Conservation (phyloP, 371 early-diverging fungal species). For the Mortierella sp. region DNA sequence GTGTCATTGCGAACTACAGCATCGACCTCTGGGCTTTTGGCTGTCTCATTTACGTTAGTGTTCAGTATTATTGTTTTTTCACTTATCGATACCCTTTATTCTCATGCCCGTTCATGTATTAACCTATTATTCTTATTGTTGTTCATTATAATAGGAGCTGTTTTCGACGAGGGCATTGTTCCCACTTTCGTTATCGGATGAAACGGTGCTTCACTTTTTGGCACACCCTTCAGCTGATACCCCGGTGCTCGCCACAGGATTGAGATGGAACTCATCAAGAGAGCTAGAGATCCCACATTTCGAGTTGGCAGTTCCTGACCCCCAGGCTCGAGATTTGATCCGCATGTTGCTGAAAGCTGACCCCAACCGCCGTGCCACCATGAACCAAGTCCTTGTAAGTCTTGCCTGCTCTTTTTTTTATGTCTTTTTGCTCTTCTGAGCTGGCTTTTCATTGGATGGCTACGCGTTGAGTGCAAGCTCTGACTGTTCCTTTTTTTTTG, state of each 20-base stretch:
- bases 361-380: conserved; percentile 42
- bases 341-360: conserved; percentile 41
- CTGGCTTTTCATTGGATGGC: neutral
- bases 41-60: conserved; percentile 49
- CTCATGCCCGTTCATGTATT: neutral
- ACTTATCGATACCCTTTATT: neutral
- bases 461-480: too few species aligned
- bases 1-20: conserved; percentile 46
- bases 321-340: conserved; percentile 38
- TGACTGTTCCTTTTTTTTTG: neutral
- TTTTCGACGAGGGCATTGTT: conserved; percentile 51
- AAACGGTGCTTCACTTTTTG: conserved; percentile 54
- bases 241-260: conserved; percentile 33
- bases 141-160: conserved; percentile 31
- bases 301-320: conserved; percentile 42
- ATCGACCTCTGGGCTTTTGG: conserved; percentile 58
- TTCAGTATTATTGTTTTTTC: neutral
- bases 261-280: conserved; percentile 32
- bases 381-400: conserved; percentile 40
- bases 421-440: neutral
- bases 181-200: conserved; percentile 49
- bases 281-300: conserved; percentile 48
- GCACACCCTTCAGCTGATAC: conserved; percentile 48
- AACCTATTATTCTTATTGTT: neutral
- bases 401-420: neutral